These are phyloP conservation scores for Hirsutella thompsonii DNA, from an alignment of 2,329 filamentous ascomycete species.

Conservation along the genomic window DNA sequence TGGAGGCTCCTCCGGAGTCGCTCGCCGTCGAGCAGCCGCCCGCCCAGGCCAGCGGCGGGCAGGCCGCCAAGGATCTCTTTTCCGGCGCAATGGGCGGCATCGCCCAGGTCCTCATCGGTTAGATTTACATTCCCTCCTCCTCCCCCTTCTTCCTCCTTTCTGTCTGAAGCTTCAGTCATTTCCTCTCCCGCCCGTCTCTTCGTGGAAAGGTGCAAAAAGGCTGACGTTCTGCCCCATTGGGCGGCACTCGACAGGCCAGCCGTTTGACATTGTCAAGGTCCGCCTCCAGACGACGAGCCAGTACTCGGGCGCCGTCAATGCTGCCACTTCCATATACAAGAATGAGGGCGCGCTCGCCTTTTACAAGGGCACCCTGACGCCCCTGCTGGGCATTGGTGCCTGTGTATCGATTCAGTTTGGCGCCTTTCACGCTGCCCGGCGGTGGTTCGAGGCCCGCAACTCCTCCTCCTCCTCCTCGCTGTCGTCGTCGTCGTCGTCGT, in stretches of 20 bases:
- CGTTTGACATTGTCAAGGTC: conserved; percentile 92
- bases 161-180: too few species aligned
- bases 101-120: conserved; percentile 90
- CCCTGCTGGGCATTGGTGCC: conserved; percentile 87
- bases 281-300: conserved; percentile 79
- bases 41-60: conserved; percentile 26
- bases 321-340: conserved; percentile 71
- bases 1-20: conserved; percentile 20
- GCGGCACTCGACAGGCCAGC: conserved; percentile 42
- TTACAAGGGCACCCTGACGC: conserved; percentile 96
- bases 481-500: conserved; percentile 31
- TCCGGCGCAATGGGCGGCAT: conserved; percentile 84
- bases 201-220: too few species aligned
- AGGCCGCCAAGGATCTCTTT: conserved; percentile 79
- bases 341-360: conserved; percentile 85
- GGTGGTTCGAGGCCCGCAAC: conserved; percentile 71
- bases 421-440: conserved; percentile 85
- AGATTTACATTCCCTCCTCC: conserved; percentile 7
- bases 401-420: conserved; percentile 98
- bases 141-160: too few species aligned
- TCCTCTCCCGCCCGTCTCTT: too few species aligned
- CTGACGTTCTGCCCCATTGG: too few species aligned
- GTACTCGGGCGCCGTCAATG: conserved; percentile 69
- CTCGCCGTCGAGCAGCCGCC: conserved; percentile 17
- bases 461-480: conserved; percentile 30